Evolutionary conservation across 1,139 yeast species (phyloP), one percentile per base, ranked within the genome.

Genomic region (Hanseniaspora gamundiae): DNA sequence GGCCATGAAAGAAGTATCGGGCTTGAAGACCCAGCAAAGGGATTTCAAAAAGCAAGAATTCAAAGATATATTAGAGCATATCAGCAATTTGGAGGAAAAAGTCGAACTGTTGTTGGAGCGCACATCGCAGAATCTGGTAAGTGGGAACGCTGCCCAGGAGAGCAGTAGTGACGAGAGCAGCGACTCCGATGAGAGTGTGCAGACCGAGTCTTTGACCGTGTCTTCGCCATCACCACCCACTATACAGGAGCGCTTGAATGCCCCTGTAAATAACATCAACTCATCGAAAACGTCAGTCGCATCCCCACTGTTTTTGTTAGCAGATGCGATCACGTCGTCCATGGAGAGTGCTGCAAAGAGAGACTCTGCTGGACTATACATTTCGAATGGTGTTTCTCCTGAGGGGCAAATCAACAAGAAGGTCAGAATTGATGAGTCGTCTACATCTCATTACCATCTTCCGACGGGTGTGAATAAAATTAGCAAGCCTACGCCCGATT

Each of bases 21-120:
- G 22, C 21, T 21, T 14, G 19, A 21, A 20, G 10, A 21, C 13
- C 5, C 14, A 19, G 19, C 38, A 35, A n/a, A 41, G 33, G 10
- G 40, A 27, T 6, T 19, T 38, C 4, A 41, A 39, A 31, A 44
- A 44, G 20, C 44, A 44, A 35, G 47, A 44, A 11, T 41, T 44
- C 27, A 39, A 40, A 22, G 42, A 24, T 7, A 39, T 44, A 7
- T 17, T 44, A 3, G 16, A 14, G 11, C 41, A 44, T 6, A 41
- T 44, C 2, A 17, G 30, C 2, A 31, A 7, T 9, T 22, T 44
- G 11, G 47, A 44, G 16, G 26, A 36, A 5, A 44, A 41, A 21
- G 44, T 44, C 2, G 41, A 44, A 5, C n/a, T 26, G 3, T 29
- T 44, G 35, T 16, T 41, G 5, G 22, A 39, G 10, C 14, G 30